Percentiles rank a stretch among this genome's conserved stretches.
Evolutionary conservation across 2,329 filamentous ascomycete species (phyloP).

Genomic region (Exophiala alcalophila): DNA sequence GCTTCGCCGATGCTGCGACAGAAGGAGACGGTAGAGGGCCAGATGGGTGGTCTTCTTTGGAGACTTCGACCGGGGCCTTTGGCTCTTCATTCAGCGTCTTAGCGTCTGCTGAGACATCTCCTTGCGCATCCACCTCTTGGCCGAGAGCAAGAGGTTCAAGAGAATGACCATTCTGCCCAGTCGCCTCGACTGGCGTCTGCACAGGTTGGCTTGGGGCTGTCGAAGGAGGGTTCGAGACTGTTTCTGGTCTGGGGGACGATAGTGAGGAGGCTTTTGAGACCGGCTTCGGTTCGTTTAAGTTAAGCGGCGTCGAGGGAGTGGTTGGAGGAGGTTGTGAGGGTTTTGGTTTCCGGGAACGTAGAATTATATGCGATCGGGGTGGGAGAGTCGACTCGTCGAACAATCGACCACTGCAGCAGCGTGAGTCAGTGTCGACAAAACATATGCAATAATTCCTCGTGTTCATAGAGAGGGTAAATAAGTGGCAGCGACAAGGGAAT

Average conservation of each 20-base stretch:
- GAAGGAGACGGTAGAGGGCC: slow-evolving; percentile 4
- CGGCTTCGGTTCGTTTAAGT: slow-evolving; percentile 1
- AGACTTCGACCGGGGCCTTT: neutral
- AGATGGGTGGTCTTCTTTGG: slow-evolving; percentile 1
- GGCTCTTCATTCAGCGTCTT: slow-evolving; percentile 6
- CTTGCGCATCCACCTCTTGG: neutral
- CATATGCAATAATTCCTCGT: slow-evolving; percentile 7
- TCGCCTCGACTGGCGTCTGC: neutral
- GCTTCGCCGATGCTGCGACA: neutral
- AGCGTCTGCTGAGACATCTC: neutral
- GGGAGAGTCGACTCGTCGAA: slow-evolving; percentile 57
- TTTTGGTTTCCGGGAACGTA: slow-evolving; percentile 26
- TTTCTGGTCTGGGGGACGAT: slow-evolving; percentile 8
- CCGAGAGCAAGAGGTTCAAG: too few relatives aligned
- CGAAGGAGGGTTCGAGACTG: slow-evolving; percentile 1
- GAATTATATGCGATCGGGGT: slow-evolving; percentile 34
- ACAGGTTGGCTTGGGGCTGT: neutral
- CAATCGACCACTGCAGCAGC: slow-evolving; percentile 49
- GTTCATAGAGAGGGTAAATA: slow-evolving; percentile 10
- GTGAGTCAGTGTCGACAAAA: slow-evolving; percentile 16
- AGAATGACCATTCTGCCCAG: slow-evolving; percentile 2
- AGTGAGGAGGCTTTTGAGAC: neutral
- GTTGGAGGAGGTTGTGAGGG: slow-evolving; percentile 28
- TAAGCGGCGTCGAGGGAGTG: slow-evolving; percentile 1
- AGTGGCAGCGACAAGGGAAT: slow-evolving; percentile 24